Conservation (phyloP, 2,329 filamentous ascomycete species). For the Aspergillus calidoustus region DNA sequence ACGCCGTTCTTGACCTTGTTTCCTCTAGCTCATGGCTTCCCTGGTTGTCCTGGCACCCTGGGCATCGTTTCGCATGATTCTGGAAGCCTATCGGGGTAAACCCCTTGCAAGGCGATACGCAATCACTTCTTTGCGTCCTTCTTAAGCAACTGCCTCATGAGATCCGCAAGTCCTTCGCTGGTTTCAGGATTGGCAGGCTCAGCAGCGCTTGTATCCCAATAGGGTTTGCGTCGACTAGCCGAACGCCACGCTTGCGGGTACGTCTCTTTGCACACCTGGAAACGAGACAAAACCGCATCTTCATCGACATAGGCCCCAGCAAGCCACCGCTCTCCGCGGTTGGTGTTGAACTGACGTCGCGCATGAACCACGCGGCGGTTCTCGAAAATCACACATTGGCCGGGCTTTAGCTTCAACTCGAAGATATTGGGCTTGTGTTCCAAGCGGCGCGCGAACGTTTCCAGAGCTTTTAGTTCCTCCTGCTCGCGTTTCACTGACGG, state of each 20-base stretch:
- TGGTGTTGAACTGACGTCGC: conserved; percentile 70
- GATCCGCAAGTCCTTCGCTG: background rate
- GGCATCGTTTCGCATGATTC: background rate
- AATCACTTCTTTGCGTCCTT: background rate
- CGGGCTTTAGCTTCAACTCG: conserved; percentile 74
- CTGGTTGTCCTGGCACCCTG: background rate
- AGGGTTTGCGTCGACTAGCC: background rate
- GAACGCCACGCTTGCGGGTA: conserved; percentile 15
- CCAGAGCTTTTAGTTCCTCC: conserved; percentile 50
- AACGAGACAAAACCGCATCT: conserved; percentile 61
- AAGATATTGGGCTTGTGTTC: conserved; percentile 65
- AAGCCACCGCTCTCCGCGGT: conserved; percentile 74
- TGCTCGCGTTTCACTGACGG: background rate
- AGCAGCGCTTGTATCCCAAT: background rate
- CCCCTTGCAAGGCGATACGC: background rate
- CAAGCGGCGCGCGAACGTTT: conserved; percentile 64
- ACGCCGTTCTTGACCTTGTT: background rate
- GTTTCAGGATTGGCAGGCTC: background rate
- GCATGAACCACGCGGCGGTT: conserved; percentile 87
- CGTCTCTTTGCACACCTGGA: conserved; percentile 32
- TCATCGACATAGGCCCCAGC: conserved; percentile 81
- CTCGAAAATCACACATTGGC: conserved; percentile 92
- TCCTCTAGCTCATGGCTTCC: background rate
- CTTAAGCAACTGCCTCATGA: background rate
- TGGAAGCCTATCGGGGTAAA: background rate